Conservation (phyloP, 208 protist species). For the Histomonas meleagridis region DNA sequence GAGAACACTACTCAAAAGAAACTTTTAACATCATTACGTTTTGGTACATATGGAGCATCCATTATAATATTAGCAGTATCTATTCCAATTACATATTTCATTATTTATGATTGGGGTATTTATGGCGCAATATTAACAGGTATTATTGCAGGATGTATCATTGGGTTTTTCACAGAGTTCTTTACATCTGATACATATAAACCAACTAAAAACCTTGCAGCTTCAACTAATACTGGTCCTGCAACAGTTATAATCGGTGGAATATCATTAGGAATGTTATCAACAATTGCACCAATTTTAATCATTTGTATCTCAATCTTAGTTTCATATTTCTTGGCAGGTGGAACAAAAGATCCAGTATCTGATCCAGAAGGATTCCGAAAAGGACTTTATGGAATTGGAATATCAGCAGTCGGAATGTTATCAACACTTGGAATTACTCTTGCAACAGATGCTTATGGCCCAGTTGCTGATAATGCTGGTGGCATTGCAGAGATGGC, state of each 20-base stretch:
- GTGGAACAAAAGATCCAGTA: background rate
- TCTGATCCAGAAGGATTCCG: slow-evolving; percentile 38
- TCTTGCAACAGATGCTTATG: slow-evolving; percentile 79
- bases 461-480: slow-evolving; percentile 80
- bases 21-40: too few relatives aligned
- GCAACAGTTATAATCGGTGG: slow-evolving; percentile 55
- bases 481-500: slow-evolving; percentile 75
- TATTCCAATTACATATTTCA: too few relatives aligned
- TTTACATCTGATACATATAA: slow-evolving; percentile 50
- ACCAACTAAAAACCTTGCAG: slow-evolving; percentile 38
- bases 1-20: too few relatives aligned
- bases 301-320: background rate
- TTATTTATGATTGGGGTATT: too few relatives aligned
- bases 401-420: slow-evolving; percentile 49
- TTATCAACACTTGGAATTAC: slow-evolving; percentile 49
- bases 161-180: slow-evolving; percentile 55
- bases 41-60: too few relatives aligned
- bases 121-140: too few relatives aligned
- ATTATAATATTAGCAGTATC: too few relatives aligned
- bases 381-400: slow-evolving; percentile 45
- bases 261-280: slow-evolving; percentile 40
- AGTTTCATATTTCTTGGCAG: background rate
- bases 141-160: slow-evolving; percentile 48
- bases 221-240: slow-evolving; percentile 48
- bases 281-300: background rate